Conservation (phyloP, 1,284 basidiomycete species). For the Mycena sp. region DNA sequence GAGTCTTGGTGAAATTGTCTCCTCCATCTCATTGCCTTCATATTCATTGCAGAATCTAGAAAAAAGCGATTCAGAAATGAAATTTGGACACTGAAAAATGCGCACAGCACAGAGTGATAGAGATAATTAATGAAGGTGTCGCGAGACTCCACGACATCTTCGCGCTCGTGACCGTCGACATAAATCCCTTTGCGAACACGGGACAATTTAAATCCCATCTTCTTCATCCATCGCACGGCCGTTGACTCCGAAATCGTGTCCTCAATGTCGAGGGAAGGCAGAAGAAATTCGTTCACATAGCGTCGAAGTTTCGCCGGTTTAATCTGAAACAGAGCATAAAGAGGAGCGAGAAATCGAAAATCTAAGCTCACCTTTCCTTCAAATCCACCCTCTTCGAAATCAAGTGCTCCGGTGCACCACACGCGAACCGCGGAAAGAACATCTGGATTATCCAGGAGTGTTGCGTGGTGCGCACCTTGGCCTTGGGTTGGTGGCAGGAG, state of each 20-base stretch:
- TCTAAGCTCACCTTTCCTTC: too few species aligned
- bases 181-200: conserved; percentile 36
- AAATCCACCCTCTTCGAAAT: too few species aligned
- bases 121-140: conserved; percentile 25
- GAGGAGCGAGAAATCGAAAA: too few species aligned
- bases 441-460: too few species aligned
- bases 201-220: conserved; percentile 27
- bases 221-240: conserved; percentile 32
- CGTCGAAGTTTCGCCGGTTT: conserved; percentile 21
- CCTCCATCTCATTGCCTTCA: background rate
- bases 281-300: conserved; percentile 31
- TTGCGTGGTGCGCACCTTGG: too few species aligned
- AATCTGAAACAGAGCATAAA: conserved; percentile 5
- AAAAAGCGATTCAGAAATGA: background rate
- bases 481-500: too few species aligned
- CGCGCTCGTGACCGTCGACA: conserved; percentile 37
- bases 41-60: conserved; percentile 2
- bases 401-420: too few species aligned
- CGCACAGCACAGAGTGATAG: background rate
- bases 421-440: too few species aligned
- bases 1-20: background rate
- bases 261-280: conserved; percentile 24
- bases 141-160: conserved; percentile 32
- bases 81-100: background rate
- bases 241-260: conserved; percentile 25